phyloP scores from a whole-genome alignment of 169 alveolate species.

The Plasmodium billcollinsi region DNA sequence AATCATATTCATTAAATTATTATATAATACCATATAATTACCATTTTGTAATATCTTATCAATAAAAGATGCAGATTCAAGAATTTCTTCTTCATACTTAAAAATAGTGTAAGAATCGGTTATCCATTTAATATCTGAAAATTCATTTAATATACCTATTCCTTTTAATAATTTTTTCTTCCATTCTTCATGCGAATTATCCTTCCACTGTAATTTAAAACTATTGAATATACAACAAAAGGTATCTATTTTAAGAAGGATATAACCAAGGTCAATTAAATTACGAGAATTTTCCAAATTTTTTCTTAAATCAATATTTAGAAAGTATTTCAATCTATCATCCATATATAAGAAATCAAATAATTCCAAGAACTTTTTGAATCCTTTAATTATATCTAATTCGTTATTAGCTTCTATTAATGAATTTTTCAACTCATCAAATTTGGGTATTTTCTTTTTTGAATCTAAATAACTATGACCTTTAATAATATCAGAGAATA shows the following conservation, averaged over 20 bases:
- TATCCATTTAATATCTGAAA: slow-evolving; percentile 62
- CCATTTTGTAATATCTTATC: slow-evolving; percentile 65
- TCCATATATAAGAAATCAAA: slow-evolving; percentile 56
- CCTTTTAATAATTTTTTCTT: slow-evolving; percentile 50
- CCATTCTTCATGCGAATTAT: slow-evolving; percentile 52
- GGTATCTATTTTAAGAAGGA: slow-evolving; percentile 46
- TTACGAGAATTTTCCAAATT: slow-evolving; percentile 30
- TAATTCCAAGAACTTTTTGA: slow-evolving; percentile 57
- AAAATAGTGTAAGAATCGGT: slow-evolving; percentile 48
- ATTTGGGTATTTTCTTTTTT: slow-evolving; percentile 19
- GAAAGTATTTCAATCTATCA: slow-evolving; percentile 37
- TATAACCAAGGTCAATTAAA: slow-evolving; percentile 45
- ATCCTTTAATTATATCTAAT: slow-evolving; percentile 35
- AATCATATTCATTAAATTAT: slow-evolving; percentile 44
- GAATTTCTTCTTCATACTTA: slow-evolving; percentile 54
- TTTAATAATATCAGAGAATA: slow-evolving; percentile 47
- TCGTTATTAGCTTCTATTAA: slow-evolving; percentile 31
- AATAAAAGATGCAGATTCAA: slow-evolving; percentile 53
- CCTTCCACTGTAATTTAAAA: slow-evolving; percentile 38
- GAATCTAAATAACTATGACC: slow-evolving; percentile 36
- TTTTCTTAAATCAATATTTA: slow-evolving; percentile 42
- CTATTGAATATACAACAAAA: slow-evolving; percentile 27
- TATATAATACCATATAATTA: slow-evolving; percentile 35
- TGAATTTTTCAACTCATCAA: slow-evolving; percentile 56
- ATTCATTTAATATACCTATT: slow-evolving; percentile 70